Base-by-base conservation (phyloP, 2,329 filamentous ascomycete genomes). In the Sporothrix mexicana region DNA sequence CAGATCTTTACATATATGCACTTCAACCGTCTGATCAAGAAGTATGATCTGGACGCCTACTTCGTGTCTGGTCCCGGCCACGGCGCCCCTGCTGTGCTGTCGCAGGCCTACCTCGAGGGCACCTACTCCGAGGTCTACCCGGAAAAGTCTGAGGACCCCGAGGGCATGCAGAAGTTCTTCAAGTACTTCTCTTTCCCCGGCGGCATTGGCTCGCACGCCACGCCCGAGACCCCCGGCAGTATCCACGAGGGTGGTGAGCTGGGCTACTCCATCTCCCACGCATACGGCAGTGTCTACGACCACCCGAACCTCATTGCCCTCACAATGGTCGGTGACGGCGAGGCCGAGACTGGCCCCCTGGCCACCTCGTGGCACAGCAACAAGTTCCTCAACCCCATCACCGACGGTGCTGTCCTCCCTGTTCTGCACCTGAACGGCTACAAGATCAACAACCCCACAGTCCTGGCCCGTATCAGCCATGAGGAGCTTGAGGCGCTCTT, bases 151-250 rank as follows among this genome's bases (percentile, higher is more conserved):
- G 88, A 92, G 77, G 88, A 92, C 78, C 81, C 86, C 53, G 87
- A 91, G 73, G 92, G 92, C 36, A 83, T 95, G 85, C 88, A 90
- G 77, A 87, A 86, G 74, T 94, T 94, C 85, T 94, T 94, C 88
- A 94, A 93, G 83, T 88, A 91, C 76, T 95, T 95, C 83, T 94
- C 92, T 0, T 94, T 94, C 81, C 92, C 92, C 0, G 92, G 92
- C 20, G 92, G 92, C 71, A 91, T 94, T 77, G 92, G 92, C 71
- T 92, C 90, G 23, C 92, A 94, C 79, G 92, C 91, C 72, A 94
- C 92, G 0, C 92, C 92, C 0, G 92, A 95, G 82, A 94, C 92
- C 0, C 92, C 92, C 0, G 92, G 92, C 64, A 91, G 88, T 78
- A 85, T 93, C 75, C 92, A 94, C 79, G 92, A 95, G 80, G 92